These are phyloP conservation scores for Corylus heterophylla DNA, from an alignment of 306 rosid genomes.

Conservation along the genomic window DNA sequence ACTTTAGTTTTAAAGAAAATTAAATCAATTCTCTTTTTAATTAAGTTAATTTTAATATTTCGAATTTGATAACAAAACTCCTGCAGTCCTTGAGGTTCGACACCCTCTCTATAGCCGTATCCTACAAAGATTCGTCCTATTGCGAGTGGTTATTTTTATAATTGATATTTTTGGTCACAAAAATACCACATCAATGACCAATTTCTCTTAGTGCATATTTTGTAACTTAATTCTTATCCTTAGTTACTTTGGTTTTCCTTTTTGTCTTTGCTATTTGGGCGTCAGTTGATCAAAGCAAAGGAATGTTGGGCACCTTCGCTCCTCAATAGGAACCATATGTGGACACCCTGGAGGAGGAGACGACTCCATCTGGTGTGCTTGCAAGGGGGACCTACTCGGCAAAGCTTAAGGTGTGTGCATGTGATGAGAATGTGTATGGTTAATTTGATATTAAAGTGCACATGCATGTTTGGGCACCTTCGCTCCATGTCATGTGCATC, in stretches of 20 bases:
- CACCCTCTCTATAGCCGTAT: too few species aligned
- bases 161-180: too few species aligned
- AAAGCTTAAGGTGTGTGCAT: constrained; percentile 65
- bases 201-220: background rate
- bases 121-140: too few species aligned
- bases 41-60: too few species aligned
- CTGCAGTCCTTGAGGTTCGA: too few species aligned
- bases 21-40: too few species aligned
- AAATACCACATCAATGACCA: too few species aligned
- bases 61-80: too few species aligned
- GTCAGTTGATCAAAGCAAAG: constrained; percentile 82
- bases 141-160: too few species aligned
- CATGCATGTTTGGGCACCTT: background rate
- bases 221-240: background rate
- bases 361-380: constrained; percentile 80
- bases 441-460: background rate
- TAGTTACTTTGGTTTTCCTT: background rate
- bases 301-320: constrained; percentile 97
- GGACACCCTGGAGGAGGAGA: constrained; percentile 78
- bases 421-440: background rate
- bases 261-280: constrained; percentile 18
- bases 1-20: too few species aligned
- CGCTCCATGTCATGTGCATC: too few species aligned
- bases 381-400: constrained; percentile 93
- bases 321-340: constrained; percentile 73